Evolutionary conservation across 2,329 filamentous ascomycete species (phyloP).

Genomic region (Trichoderma gracile): DNA sequence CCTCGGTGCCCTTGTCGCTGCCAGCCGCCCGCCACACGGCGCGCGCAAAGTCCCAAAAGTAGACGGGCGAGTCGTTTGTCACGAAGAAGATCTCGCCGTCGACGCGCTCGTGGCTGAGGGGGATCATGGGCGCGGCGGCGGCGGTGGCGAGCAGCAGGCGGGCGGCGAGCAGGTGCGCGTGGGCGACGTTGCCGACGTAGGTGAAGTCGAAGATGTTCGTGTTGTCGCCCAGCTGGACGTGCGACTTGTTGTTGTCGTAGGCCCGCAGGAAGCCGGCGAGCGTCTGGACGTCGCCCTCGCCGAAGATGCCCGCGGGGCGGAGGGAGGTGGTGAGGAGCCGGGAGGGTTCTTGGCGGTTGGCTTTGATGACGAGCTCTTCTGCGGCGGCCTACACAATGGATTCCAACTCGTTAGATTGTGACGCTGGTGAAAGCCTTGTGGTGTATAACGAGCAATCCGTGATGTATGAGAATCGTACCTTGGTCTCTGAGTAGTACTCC

Average conservation of each 20-base stretch:
- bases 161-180: slow-evolving; percentile 82
- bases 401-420: too few relatives aligned
- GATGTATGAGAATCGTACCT: slow-evolving; percentile 51
- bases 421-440: too few relatives aligned
- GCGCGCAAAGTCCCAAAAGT: slow-evolving; percentile 87
- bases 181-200: slow-evolving; percentile 64
- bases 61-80: slow-evolving; percentile 83
- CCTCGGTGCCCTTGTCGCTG: slow-evolving; percentile 50
- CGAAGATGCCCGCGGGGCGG: slow-evolving; percentile 86
- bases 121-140: slow-evolving; percentile 53
- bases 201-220: slow-evolving; percentile 65
- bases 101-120: slow-evolving; percentile 71
- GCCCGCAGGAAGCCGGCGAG: slow-evolving; percentile 73
- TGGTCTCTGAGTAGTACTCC: slow-evolving; percentile 89
- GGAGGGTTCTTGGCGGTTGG: slow-evolving; percentile 62
- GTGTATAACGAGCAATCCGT: too few relatives aligned
- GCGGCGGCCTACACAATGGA: slow-evolving; percentile 62
- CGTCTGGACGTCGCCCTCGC: slow-evolving; percentile 79
- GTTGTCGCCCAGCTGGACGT: slow-evolving; percentile 76
- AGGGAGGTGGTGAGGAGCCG: slow-evolving; percentile 76
- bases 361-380: slow-evolving; percentile 75
- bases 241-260: slow-evolving; percentile 67
- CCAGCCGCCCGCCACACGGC: slow-evolving; percentile 71
- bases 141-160: slow-evolving; percentile 66
- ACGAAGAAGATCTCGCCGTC: slow-evolving; percentile 89